phyloP scores from a whole-genome alignment of 768 basidiomycete species.

The Phaffia tasmanica region DNA sequence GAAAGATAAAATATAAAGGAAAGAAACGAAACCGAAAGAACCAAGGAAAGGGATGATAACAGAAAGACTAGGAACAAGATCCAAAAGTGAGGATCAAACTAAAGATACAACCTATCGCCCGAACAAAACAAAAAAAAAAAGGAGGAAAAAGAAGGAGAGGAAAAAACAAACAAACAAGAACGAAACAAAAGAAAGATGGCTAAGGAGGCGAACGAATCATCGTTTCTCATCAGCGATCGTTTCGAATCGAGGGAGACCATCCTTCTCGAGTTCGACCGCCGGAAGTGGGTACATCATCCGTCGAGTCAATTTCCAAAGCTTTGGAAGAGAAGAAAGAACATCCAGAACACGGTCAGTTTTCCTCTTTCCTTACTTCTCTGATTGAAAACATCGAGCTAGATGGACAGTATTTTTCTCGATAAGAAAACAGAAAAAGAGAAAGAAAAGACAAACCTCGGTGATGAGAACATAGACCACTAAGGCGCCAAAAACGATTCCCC shows the following conservation, averaged over 20 bases:
- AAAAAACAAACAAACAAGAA: neutral
- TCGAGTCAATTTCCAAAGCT: conserved; percentile 16
- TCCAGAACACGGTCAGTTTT: neutral
- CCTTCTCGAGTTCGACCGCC: conserved; percentile 17
- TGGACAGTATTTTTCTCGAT: neutral
- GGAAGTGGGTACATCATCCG: neutral
- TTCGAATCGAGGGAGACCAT: conserved; percentile 21
- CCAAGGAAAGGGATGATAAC: neutral
- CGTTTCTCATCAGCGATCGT: conserved; percentile 14
- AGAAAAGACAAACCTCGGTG: neutral
- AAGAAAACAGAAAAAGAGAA: neutral
- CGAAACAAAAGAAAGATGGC: neutral
- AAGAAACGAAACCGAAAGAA: neutral
- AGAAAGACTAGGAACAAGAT: neutral
- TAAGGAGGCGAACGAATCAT: neutral
- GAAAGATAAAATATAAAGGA: neutral
- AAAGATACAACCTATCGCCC: neutral
- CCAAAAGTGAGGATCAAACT: neutral
- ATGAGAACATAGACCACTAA: conserved; percentile 28
- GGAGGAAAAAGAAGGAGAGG: neutral
- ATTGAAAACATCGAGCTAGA: neutral
- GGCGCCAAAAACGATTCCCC: conserved; percentile 38
- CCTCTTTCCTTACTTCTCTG: neutral
- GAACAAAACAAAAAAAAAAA: neutral
- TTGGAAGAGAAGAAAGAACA: neutral